Conservation (phyloP, 2,329 filamentous ascomycete genomes). For the Fusarium luffae region DNA sequence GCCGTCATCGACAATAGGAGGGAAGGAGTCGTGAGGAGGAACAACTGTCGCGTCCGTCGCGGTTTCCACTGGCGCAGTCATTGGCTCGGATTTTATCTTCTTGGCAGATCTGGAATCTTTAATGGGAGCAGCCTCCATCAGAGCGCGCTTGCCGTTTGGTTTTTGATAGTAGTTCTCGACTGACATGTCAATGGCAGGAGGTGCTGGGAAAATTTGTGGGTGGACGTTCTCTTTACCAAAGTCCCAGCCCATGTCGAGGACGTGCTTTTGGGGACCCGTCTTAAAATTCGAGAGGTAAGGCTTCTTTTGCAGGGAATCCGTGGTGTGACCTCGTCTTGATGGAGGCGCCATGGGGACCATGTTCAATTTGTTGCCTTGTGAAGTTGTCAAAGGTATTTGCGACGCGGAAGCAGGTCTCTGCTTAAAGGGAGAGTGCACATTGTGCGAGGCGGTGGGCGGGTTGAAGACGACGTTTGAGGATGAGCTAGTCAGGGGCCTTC, state of each 20-base stretch:
- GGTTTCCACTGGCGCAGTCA: background rate
- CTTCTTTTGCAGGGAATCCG: conserved; percentile 78
- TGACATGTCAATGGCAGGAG: conserved; percentile 60
- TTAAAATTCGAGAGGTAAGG: conserved; percentile 69
- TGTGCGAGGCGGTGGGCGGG: conserved; percentile 64
- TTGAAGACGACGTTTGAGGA: conserved; percentile 75
- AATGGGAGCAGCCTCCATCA: conserved; percentile 79
- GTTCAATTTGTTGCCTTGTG: conserved; percentile 70
- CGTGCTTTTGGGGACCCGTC: conserved; percentile 64
- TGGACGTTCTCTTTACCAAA: conserved; percentile 69
- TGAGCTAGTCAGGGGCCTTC: conserved; percentile 61
- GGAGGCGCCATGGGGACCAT: conserved; percentile 76
- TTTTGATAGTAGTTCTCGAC: conserved; percentile 66
- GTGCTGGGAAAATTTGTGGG: conserved; percentile 62
- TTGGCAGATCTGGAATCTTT: conserved; percentile 75
- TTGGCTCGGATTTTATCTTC: conserved; percentile 70
- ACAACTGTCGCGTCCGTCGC: conserved; percentile 49
- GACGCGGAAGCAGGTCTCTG: conserved; percentile 69
- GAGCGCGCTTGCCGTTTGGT: conserved; percentile 66
- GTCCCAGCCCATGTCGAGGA: conserved; percentile 55
- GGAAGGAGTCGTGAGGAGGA: conserved; percentile 82
- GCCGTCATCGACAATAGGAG: conserved; percentile 84
- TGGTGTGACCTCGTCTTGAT: conserved; percentile 61
- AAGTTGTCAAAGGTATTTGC: conserved; percentile 66
- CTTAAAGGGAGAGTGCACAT: conserved; percentile 77